Evolutionary conservation across 768 basidiomycete species (phyloP).

Genomic region (Cyclocybe aegerita): DNA sequence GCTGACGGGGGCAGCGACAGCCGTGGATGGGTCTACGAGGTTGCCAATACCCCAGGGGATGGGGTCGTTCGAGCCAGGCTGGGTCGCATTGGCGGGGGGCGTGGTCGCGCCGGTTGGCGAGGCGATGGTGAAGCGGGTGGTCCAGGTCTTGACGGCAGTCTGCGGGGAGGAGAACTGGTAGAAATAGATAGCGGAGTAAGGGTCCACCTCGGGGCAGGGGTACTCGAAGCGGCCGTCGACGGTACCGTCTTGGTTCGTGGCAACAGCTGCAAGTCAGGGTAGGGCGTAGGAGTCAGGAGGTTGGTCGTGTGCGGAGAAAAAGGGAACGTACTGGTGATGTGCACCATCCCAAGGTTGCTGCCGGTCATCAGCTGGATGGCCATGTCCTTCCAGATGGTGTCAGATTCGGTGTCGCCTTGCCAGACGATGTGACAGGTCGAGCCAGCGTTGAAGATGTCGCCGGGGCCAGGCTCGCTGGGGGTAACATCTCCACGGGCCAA

Average conservation of each 20-base stretch:
- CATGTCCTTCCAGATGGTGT: slow-evolving; percentile 69
- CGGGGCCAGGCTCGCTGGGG: slow-evolving; percentile 63
- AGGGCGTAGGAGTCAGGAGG: neutral
- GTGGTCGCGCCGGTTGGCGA: slow-evolving; percentile 42
- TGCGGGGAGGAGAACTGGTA: slow-evolving; percentile 65
- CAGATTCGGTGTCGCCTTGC: slow-evolving; percentile 49
- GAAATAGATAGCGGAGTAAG: slow-evolving; percentile 74
- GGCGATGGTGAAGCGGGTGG: slow-evolving; percentile 75
- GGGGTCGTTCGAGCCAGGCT: slow-evolving; percentile 48
- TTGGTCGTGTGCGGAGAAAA: neutral
- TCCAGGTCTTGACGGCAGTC: slow-evolving; percentile 54
- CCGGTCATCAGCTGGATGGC: slow-evolving; percentile 82
- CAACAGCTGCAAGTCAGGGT: slow-evolving; percentile 50
- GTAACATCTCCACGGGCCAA: slow-evolving; percentile 53
- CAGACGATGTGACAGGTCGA: slow-evolving; percentile 55
- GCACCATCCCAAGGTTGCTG: slow-evolving; percentile 65
- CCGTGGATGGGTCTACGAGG: slow-evolving; percentile 45
- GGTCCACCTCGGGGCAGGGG: slow-evolving; percentile 66
- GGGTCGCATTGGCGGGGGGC: slow-evolving; percentile 49
- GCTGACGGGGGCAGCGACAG: slow-evolving; percentile 34
- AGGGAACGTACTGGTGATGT: slow-evolving; percentile 55
- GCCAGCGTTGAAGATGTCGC: slow-evolving; percentile 57
- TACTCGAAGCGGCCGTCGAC: slow-evolving; percentile 46
- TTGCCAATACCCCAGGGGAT: slow-evolving; percentile 71
- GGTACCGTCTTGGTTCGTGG: slow-evolving; percentile 64